Base-by-base conservation (phyloP, 2,329 filamentous ascomycete species). In the Neonectria hederae region DNA sequence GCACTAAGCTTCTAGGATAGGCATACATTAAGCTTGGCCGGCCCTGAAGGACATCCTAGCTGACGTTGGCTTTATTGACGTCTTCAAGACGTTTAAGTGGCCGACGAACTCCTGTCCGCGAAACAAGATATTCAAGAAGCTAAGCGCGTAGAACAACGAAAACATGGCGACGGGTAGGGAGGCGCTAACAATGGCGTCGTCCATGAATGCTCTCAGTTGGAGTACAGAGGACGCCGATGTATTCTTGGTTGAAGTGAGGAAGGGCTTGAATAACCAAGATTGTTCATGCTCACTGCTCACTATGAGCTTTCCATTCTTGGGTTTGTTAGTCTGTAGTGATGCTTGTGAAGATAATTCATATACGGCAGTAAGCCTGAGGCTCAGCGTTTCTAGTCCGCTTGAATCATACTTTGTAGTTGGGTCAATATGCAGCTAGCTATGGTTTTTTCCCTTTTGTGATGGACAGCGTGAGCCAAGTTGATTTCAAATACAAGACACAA, bases 71-170 rank as follows among this genome's bases (percentile, higher is more conserved):
- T 72, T 70, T 1, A 59, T 65, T 0, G 63, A 69, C 0, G 61
- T 73, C 4, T 65, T 69, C 24, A 65, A 67, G 21, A 65, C 60
- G 1, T 70, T 70, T 1, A 72, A 72, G 28, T 72, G 69, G 68
- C 69, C 69, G 0, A 69, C 53, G 4, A 69, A 70, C 10, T 11
- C 59, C 1, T 72, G 66, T 64, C 64, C 69, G 0, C 24, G 42
- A 0, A 66, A 72, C 17, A 62, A 62, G 22, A 65, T 66, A 30
- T 53, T 65, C 13, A 72, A 72, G 7, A 60, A 68, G n/a, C 49
- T 71, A 24, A 68, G 70, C 0, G 45, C 62, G 8, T 72, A 68
- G 66, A 56, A 65, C 1, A 64, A 65, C 2, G 22, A 42, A 1
- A 73, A 67, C 3, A 63, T 72, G 55, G 52, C 62, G 7, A 52